Base-by-base conservation (phyloP, 2,329 filamentous ascomycete genomes). In the Clarireedia sp. region DNA sequence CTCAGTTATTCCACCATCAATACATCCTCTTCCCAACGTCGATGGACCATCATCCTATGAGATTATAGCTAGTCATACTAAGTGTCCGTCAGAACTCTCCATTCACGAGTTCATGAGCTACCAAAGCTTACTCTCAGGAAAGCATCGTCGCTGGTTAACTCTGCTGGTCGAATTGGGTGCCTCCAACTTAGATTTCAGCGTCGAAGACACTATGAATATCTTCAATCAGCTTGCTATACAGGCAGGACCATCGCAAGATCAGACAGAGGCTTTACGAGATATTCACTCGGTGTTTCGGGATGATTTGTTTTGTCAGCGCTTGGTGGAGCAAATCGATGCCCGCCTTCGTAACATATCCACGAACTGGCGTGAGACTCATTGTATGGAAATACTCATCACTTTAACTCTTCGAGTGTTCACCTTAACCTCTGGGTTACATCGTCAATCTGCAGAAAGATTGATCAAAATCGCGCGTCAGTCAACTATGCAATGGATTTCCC, bases 101-200 rank as follows among this genome's bases (percentile, higher is more conserved):
- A 54, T 74, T 0, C 74, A 78, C 23, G 79, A 82, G 51, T 81
- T 71, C 57, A 69, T 71, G 48, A 70, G 77, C 0, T 75, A 73
- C 57, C 73, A 76, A 58, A 65, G 58, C 5, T 62, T 82, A 0
- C 67, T 76, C 2, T 66, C 70, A 2, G 77, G 77, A 0, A 72
- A 68, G 16, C 56, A 67, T 44, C 64, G 72, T 1, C 71, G 78
- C 5, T 80, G 79, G 77, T 64, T 70, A 1, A 69, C 72, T 2
- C 69, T 83, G 0, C 61, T 81, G 0, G 57, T 73, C 0, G 78
- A 82, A 58, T 62, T 83, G 3, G 77, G 73, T 0, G 73, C 76
- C 1, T 73, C 75, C 0, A 78, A 77, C 57, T 51, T 89, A 3
- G 86, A 86, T 58, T 80, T 87, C 58, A 80, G 78, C 29, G 75